phyloP scores from a whole-genome alignment of 2,329 filamentous ascomycete genomes.

The Saccharata proteae region DNA sequence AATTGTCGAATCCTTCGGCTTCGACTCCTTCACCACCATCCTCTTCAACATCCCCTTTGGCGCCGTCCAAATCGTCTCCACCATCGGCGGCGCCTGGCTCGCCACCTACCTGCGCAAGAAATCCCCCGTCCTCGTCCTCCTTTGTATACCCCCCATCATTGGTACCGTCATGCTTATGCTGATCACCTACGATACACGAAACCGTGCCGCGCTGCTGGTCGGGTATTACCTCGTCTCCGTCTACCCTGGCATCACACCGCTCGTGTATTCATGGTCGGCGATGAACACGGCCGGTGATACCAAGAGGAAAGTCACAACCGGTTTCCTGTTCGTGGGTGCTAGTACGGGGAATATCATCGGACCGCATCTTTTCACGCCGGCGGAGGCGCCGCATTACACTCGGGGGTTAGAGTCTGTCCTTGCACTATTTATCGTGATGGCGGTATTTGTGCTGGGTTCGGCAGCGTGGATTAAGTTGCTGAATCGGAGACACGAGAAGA shows the following conservation, averaged over 20 bases:
- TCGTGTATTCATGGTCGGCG: constrained; percentile 50
- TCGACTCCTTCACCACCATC: constrained; percentile 43
- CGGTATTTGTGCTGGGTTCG: constrained; percentile 36
- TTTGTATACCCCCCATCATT: constrained; percentile 45
- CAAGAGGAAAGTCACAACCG: constrained; percentile 55
- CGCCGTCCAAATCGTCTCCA: constrained; percentile 47
- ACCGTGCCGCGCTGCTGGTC: constrained; percentile 40
- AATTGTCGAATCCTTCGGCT: constrained; percentile 47
- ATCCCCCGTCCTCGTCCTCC: constrained; percentile 39
- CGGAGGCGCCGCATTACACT: constrained; percentile 46
- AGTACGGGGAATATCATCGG: constrained; percentile 56
- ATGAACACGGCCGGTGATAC: constrained; percentile 58
- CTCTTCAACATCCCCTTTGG: constrained; percentile 52
- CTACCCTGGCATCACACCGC: constrained; percentile 47
- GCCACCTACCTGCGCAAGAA: constrained; percentile 45
- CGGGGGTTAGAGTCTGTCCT: constrained; percentile 49
- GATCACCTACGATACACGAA: constrained; percentile 31
- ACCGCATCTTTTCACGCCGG: constrained; percentile 50
- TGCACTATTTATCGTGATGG: constrained; percentile 48
- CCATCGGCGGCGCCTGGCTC: constrained; percentile 44
- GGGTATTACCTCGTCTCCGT: constrained; percentile 50
- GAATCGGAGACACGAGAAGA: constrained; percentile 43
- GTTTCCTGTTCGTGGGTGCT: constrained; percentile 52
- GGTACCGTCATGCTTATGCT: constrained; percentile 44
- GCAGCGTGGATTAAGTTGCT: constrained; percentile 39